Base-by-base conservation (phyloP, 768 basidiomycete species). In the Hirschioporus abietinus region DNA sequence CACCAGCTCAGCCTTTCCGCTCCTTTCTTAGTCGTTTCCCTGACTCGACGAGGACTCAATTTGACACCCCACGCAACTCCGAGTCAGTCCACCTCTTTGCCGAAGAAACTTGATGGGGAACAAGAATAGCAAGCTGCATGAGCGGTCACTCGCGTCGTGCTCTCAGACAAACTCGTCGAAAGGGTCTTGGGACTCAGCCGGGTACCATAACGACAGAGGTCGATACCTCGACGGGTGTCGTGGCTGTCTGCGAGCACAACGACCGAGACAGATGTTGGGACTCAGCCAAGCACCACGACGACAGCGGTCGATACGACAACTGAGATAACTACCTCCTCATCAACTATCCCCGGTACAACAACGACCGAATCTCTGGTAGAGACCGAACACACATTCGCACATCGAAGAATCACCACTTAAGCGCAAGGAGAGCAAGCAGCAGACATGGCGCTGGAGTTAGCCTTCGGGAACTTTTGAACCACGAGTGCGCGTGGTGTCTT, bases 1-100 rank as follows among this genome's bases (percentile, higher is more conserved):
- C 42, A 52, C 42, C 42, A 52, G 42, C 42, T 52, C 42, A 52
- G 42, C 42, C 42, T 52, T 52, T 52, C 42, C 42, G 42, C 42
- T 52, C 42, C 42, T 52, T 52, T 52, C 20, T 52, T 20, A 52
- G 42, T 10, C 42, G 42, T 20, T 52, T 52, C 42, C 6, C 42
- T 52, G 42, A 52, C 42, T 52, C 42, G 42, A 52, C 42, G 12
- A 3, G 42, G 42, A 52, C 42, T 12, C 42, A 10, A 52, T 20
- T 52, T 20, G 42, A 52, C n/a, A n/a, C 42, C 12, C 42, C 6
- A 52, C 4, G 4, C 42, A 52, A 52, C 42, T 52, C n/a, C n/a
- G n/a, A n/a, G n/a, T n/a, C 42, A 52, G 20, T 52, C 12, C 12
- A 20, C 7, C 35, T 7, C 35, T 36, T 36, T 15, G 42, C 42